These are phyloP conservation scores for Penicillium hesseltinei DNA, from an alignment of 2,329 filamentous ascomycete genomes.

Conservation along the genomic window DNA sequence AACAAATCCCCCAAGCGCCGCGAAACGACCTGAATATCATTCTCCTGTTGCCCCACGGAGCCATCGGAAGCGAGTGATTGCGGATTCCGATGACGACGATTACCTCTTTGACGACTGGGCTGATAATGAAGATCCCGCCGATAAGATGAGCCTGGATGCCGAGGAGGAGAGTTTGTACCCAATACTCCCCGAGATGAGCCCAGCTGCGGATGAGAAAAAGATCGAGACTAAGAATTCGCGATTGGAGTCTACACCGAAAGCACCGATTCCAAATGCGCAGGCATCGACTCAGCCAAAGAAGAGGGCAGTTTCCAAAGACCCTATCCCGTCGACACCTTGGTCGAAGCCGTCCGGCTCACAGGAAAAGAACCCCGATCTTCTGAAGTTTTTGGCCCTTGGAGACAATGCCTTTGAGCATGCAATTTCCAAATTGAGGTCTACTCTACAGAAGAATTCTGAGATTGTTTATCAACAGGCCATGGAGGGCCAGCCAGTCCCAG, in stretches of 20 bases:
- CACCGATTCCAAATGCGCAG: constrained; percentile 10
- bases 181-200: constrained; percentile 26
- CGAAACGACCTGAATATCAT: constrained; percentile 7
- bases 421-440: constrained; percentile 31
- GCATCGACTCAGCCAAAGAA: constrained; percentile 12
- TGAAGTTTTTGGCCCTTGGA: constrained; percentile 35
- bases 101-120: constrained; percentile 29
- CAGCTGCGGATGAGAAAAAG: constrained; percentile 7
- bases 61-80: constrained; percentile 25
- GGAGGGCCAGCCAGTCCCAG: constrained; percentile 34
- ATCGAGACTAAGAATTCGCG: background rate
- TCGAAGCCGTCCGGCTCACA: constrained; percentile 21
- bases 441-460: constrained; percentile 37
- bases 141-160: constrained; percentile 22
- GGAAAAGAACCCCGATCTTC: constrained; percentile 25
- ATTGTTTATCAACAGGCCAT: constrained; percentile 39
- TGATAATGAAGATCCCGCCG: constrained; percentile 17
- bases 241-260: background rate
- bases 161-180: constrained; percentile 33
- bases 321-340: constrained; percentile 17
- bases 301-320: background rate
- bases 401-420: constrained; percentile 25
- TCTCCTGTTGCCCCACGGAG: constrained; percentile 8
- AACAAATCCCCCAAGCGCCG: constrained; percentile 4
- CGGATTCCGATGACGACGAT: constrained; percentile 37